Evolutionary conservation across 176 grass and related monocot genomes (phyloP), one percentile per base, ranked within the genome.

Genomic region (Bonia amplexicaulis): DNA sequence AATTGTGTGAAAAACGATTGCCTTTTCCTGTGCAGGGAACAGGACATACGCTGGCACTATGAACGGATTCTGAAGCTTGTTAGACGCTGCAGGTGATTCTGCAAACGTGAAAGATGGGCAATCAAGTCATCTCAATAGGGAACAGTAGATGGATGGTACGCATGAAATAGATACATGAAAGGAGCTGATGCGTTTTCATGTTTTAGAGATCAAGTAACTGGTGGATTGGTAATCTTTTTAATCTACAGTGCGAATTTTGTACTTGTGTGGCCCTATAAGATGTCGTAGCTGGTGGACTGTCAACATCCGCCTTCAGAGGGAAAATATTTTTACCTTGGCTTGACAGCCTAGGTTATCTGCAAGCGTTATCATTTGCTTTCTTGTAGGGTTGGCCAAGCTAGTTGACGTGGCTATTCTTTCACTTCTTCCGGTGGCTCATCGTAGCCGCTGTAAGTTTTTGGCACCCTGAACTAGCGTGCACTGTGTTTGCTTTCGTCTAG

Each of bases 321-420:
- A 17, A 77, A 57, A 19, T 20, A 54, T 58, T 23, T 77, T 53
- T 16, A n/a, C 44, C 6, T 3, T 16, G 1, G 2, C 12, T 78
- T 37, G 37, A 39, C 2, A 22, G 6, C 25, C 15, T 41, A 57
- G 40, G 9, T 66, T 66, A 48, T 59, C 19, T 33, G 0, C 2
- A 16, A 33, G 75, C 23, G 31, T 14, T 29, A 41, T n/a, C 45
- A 66, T 58, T 15, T 85, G 57, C 87, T 85, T 75, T 89, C 60
- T 66, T 84, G 87, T 49, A 74, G 46, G 41, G 51, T 63, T 61
- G 15, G 29, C 16, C 41, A 80, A 55, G 51, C 17, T 22, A 3
- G 31, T 12, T 59, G 41, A 63, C 52, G 29, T 2, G 40, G 6
- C 40, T 42, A 42, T 42, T 42, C 40, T 8, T 42, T 42, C 7